These are phyloP conservation scores for Glebionis coronaria DNA, from an alignment of 129 eudicot genomes.

Conservation along the genomic window DNA sequence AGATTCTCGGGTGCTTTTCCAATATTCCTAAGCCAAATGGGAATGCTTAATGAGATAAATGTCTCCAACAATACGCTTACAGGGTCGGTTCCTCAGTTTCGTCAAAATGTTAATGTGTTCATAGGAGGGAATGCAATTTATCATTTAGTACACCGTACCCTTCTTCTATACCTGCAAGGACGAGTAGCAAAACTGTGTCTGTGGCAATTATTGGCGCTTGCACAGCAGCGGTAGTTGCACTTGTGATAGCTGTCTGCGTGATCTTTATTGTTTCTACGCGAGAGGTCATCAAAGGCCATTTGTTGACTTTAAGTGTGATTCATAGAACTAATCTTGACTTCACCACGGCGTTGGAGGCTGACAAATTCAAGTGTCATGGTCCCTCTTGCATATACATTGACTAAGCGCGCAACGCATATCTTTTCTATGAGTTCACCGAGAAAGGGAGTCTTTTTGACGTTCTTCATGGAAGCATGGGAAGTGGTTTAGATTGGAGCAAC, in stretches of 20 bases:
- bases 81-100: constrained; percentile 50
- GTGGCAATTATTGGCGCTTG: constrained; percentile 42
- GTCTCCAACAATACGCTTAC: constrained; percentile 60
- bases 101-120: constrained; percentile 20
- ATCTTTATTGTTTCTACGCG: constrained; percentile 37
- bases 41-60: constrained; percentile 43
- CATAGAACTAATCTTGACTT: constrained; percentile 66
- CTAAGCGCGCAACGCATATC: constrained; percentile 56
- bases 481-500: constrained; percentile 72
- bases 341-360: constrained; percentile 55
- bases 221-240: constrained; percentile 31
- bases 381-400: constrained; percentile 76
- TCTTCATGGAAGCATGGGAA: constrained; percentile 44
- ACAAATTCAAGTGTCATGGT: constrained; percentile 78
- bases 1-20: constrained; percentile 61
- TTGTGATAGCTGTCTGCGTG: constrained; percentile 28
- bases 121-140: constrained; percentile 38
- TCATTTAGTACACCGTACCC: constrained; percentile 5
- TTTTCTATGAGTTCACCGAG: constrained; percentile 58
- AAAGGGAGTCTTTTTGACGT: constrained; percentile 66
- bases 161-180: background rate
- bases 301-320: constrained; percentile 55
- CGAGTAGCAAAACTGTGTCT: constrained; percentile 21
- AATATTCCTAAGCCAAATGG: constrained; percentile 25
- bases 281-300: constrained; percentile 34